phyloP scores from a whole-genome alignment of 176 grass and related monocot genomes.

The Zea luxurians region DNA sequence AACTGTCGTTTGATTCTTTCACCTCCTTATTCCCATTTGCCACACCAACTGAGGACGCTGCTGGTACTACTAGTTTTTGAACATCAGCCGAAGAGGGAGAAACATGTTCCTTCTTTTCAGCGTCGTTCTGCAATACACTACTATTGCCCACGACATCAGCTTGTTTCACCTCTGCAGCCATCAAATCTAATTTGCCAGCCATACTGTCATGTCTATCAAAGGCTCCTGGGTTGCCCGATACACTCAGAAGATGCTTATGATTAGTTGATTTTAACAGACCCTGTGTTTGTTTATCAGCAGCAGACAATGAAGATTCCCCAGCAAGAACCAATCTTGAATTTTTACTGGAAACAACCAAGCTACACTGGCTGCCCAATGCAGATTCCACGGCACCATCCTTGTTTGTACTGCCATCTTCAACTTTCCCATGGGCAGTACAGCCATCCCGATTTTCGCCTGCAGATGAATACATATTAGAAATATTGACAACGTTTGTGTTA shows the following conservation, averaged over 20 bases:
- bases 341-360: constrained; percentile 11
- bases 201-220: constrained; percentile 28
- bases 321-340: constrained; percentile 17
- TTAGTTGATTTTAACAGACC: constrained; percentile 34
- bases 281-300: constrained; percentile 34
- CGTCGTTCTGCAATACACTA: constrained; percentile 37
- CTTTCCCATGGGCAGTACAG: constrained; percentile 41
- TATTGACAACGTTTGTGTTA: constrained; percentile 18
- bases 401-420: constrained; percentile 38
- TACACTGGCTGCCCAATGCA: constrained; percentile 28
- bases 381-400: constrained; percentile 27
- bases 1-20: constrained; percentile 42
- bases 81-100: constrained; percentile 19
- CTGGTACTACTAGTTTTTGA: constrained; percentile 29
- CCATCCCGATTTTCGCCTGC: constrained; percentile 25
- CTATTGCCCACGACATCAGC: constrained; percentile 1
- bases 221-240: constrained; percentile 22
- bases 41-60: constrained; percentile 23
- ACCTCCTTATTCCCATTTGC: constrained; percentile 37
- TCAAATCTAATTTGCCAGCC: constrained; percentile 33
- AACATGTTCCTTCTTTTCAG: constrained; percentile 38
- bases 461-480: constrained; percentile 23
- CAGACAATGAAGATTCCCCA: constrained; percentile 36
- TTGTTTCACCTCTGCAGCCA: constrained; percentile 22
- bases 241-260: constrained; percentile 23